A percentile compares a stretch with the other conserved stretches of the same genome.
Evolutionary conservation across 352 stramenopile species (phyloP).

Genomic region (Thalassiosira oceanica): DNA sequence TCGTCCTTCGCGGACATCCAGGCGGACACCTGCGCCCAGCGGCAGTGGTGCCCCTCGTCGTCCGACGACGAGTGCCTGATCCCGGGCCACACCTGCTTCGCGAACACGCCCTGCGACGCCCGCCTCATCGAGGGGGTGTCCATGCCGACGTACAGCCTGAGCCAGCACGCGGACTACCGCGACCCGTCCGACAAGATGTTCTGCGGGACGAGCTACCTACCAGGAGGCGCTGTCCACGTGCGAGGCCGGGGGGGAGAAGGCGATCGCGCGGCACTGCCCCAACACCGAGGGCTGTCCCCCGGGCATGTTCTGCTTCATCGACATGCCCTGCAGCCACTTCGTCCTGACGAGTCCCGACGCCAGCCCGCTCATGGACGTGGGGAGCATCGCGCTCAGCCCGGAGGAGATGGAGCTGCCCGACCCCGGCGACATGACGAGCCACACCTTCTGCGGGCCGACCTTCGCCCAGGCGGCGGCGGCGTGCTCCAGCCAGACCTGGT

Average conservation of each 20-base stretch:
- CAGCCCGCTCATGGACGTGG: slow-evolving; percentile 14
- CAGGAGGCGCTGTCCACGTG: slow-evolving; percentile 23
- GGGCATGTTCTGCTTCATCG: slow-evolving; percentile 35
- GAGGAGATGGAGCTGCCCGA: slow-evolving; percentile 28
- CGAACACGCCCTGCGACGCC: slow-evolving; percentile 54
- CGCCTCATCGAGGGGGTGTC: slow-evolving; percentile 18
- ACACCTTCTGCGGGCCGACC: slow-evolving; percentile 44
- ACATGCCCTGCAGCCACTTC: slow-evolving; percentile 53
- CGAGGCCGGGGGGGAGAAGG: slow-evolving; percentile 23
- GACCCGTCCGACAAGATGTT: slow-evolving; percentile 56
- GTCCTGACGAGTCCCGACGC: slow-evolving; percentile 33
- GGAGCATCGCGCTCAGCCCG: background rate
- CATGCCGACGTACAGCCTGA: slow-evolving; percentile 45
- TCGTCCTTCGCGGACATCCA: slow-evolving; percentile 55
- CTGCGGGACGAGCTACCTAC: slow-evolving; percentile 40
- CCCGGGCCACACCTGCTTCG: slow-evolving; percentile 52
- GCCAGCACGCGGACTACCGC: slow-evolving; percentile 22
- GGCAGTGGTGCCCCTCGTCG: slow-evolving; percentile 50
- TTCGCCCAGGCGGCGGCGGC: slow-evolving; percentile 23
- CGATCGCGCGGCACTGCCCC: slow-evolving; percentile 32
- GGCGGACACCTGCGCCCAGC: slow-evolving; percentile 38
- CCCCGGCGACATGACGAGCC: slow-evolving; percentile 16
- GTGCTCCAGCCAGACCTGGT: slow-evolving; percentile 36
- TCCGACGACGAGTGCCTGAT: slow-evolving; percentile 50
- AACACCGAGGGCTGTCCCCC: slow-evolving; percentile 27